These are phyloP conservation scores for Microglena sp. DNA, from an alignment of 139 green algal species.

Conservation along the genomic window DNA sequence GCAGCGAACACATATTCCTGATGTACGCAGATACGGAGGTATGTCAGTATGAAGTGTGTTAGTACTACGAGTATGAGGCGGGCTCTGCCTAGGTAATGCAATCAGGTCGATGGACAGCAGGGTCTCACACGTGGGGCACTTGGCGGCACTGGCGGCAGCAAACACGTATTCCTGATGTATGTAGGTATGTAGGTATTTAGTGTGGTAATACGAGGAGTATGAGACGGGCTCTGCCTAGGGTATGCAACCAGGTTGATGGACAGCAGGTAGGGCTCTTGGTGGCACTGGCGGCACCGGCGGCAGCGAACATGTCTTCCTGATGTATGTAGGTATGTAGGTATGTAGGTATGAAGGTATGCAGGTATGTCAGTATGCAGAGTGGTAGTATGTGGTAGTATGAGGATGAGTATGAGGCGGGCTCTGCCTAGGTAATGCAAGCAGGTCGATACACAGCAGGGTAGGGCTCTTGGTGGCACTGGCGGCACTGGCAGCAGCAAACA, in stretches of 20 bases:
- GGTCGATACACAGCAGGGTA: too few relatives aligned
- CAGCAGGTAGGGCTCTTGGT: neutral
- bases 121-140: conserved; percentile 61
- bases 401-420: neutral
- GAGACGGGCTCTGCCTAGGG: too few relatives aligned
- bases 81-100: too few relatives aligned
- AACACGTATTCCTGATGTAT: neutral
- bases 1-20: too few relatives aligned
- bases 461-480: too few relatives aligned
- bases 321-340: neutral
- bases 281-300: neutral
- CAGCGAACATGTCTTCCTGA: neutral
- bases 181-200: neutral
- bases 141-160: conserved; percentile 11
- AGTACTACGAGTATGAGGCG: too few relatives aligned
- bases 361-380: neutral
- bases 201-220: too few relatives aligned
- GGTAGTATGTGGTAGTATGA: neutral
- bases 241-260: neutral
- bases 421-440: too few relatives aligned
- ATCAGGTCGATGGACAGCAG: conserved; percentile 76
- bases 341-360: neutral
- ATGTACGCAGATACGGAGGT: too few relatives aligned
- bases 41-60: too few relatives aligned
- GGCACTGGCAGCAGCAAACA: too few relatives aligned